These are phyloP conservation scores for Corchorus olitorius DNA, from an alignment of 345 rosid species.

Conservation along the genomic window DNA sequence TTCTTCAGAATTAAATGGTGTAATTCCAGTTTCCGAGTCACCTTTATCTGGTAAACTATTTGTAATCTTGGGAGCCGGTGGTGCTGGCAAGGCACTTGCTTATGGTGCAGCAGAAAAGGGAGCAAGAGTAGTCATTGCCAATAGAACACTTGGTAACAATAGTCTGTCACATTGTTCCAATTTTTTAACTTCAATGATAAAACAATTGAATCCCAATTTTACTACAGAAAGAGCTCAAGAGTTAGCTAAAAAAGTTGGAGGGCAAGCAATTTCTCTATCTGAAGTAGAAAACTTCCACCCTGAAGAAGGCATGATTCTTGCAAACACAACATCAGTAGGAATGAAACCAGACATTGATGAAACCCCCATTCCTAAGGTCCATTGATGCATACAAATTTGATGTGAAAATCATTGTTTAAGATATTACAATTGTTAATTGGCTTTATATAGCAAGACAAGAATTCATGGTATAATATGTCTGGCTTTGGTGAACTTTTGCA, in stretches of 20 bases:
- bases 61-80: conserved; percentile 49
- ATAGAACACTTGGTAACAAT: conserved; percentile 41
- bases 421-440: background rate
- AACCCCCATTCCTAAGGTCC: conserved; percentile 45
- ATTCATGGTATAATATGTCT: background rate
- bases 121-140: conserved; percentile 47
- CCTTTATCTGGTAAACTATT: conserved; percentile 46
- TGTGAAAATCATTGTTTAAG: background rate
- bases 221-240: conserved; percentile 42
- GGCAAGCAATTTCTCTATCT: conserved; percentile 33
- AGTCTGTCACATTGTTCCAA: background rate
- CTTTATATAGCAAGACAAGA: background rate
- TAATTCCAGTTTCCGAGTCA: conserved; percentile 23
- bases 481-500: background rate
- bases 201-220: background rate
- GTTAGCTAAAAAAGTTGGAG: conserved; percentile 47
- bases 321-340: conserved; percentile 51
- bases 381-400: too few relatives aligned
- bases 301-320: conserved; percentile 52
- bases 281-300: conserved; percentile 49
- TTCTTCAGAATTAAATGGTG: conserved; percentile 29
- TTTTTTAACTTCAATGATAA: background rate
- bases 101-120: conserved; percentile 53
- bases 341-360: conserved; percentile 42
- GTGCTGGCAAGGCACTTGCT: conserved; percentile 52